Evolutionary conservation across 129 eudicot genomes (phyloP), one percentile per base, ranked within the genome.

Genomic region (Glebionis coronaria): DNA sequence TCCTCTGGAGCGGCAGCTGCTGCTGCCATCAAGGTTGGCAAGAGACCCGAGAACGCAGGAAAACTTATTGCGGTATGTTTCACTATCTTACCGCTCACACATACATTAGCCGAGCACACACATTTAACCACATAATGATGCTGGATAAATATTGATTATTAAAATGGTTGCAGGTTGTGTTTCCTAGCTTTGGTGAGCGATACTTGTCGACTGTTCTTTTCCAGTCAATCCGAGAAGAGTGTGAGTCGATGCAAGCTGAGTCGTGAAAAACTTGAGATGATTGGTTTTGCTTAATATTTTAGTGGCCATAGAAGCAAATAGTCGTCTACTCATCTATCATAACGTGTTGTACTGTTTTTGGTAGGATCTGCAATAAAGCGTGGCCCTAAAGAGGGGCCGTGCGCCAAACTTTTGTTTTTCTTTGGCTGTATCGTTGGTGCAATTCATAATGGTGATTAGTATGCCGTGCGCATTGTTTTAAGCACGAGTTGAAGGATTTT

Each of bases 1-100:
- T 93, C 99, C 54, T 93, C 99, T 54, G 99, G 99, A 77, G 99
- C 99, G 5, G 99, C 98, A 0, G 98, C 97, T 5, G 92, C 92
- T 27, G 99, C 97, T 66, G 99, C 99, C 58, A 82, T 93, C 54
- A 68, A 79, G 82, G 87, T 93, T 68, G 99, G 92, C 51, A 86
- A 84, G 79, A 82, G 99, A 87, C 95, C 99, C 35, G 97, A 93
- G 79, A 93, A 93, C 75, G 90, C 92, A 44, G 99, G 99, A 78
- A 93, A 93, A 61, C 99, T 93, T 79, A 89, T 93, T 14, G 95
- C 88, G 81, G 99, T 93, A 87, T 67, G 86, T 64, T 29, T 71
- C 23, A 58, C 44, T 46, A 5, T 28, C 54, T 38, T 31, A 62
- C n/a, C 20, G 44, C 44, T 9, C 10, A 38, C 12, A 2, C 13